Evolutionary conservation across 345 rosid species (phyloP), one percentile per base, ranked within the genome.

Genomic region (Populus simonii): DNA sequence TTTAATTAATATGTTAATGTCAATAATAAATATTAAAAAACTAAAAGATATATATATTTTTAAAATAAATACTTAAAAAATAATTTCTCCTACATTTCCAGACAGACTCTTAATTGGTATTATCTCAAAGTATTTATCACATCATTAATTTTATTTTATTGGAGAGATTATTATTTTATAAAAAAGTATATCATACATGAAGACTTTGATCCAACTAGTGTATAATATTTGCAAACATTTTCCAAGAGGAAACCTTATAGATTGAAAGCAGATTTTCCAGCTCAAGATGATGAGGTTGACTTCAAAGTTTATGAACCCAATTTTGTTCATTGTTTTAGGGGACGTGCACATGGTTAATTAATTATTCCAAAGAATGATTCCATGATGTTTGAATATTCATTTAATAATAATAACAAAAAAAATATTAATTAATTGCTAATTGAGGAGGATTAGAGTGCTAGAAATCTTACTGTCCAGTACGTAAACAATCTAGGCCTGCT

Each of bases 401-500:
- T 65, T 25, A 69, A 23, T 29, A 31, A 82, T 22, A 66, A 29
- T 12, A 47, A 5, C 3, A 47, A 65, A 7, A n/a, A 17, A 31
- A 61, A 33, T 13, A 66, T 2, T 63, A 43, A 66, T 9, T 74
- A 43, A n/a, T 59, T 59, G 23, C 13, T 59, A 59, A 59, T 10
- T n/a, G 7, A 59, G 63, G 9, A 59, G 29, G 3, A 59, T 59
- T 59, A 59, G 23, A 2, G 13, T 23, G 39, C 7, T 5, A 71
- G 72, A 43, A 43, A 72, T 75, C 80, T 78, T 79, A 82, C 85
- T 2, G 85, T 82, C 82, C 85, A 82, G 17, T 82, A 82, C 8
- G 85, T 82, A 27, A 82, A 82, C 70, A 82, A 61, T 71, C 85
- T 66, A 1, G 85, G 85, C 79, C 85, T 75, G 77, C 75, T 82